These are phyloP conservation scores for Paratrimastix pyriformis DNA, from an alignment of 78 protist genomes.

Conservation along the genomic window DNA sequence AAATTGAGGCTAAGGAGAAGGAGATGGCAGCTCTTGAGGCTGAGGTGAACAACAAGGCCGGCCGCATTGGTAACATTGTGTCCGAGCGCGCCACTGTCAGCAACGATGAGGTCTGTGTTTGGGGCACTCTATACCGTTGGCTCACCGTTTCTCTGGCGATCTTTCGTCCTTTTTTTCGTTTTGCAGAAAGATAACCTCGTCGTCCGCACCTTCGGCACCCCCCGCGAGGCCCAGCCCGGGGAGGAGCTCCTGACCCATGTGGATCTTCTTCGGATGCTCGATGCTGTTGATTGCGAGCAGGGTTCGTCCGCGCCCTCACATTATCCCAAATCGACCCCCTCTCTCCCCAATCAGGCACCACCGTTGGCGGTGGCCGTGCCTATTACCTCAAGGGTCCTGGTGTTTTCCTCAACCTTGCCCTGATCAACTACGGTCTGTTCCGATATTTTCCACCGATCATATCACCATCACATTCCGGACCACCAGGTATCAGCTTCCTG, in stretches of 20 bases:
- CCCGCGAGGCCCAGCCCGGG: conserved; percentile 6
- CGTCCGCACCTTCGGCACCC: conserved; percentile 13
- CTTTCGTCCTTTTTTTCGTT: too few relatives aligned
- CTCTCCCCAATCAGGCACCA: conserved; percentile 12
- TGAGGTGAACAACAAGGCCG: not conserved
- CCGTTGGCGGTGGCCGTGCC: conserved; percentile 83
- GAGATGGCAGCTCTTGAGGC: conserved; percentile 1
- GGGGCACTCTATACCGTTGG: conserved; percentile 72
- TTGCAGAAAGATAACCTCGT: conserved; percentile 51
- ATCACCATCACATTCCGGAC: too few relatives aligned
- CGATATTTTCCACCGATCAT: too few relatives aligned
- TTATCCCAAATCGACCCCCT: not conserved
- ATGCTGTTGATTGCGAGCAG: conserved; percentile 35
- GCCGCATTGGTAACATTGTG: conserved; percentile 26
- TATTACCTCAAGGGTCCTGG: conserved; percentile 81
- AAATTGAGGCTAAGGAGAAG: conserved; percentile 15
- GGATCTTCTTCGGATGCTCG: conserved; percentile 46
- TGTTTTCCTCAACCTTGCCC: conserved; percentile 75
- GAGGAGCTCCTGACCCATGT: conserved; percentile 44
- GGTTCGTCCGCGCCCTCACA: conserved; percentile 24
- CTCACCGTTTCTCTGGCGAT: too few relatives aligned
- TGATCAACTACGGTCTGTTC: conserved; percentile 70
- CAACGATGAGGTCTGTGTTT: conserved; percentile 66
- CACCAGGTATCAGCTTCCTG: too few relatives aligned
- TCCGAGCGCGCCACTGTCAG: conserved; percentile 14